These are phyloP conservation scores for Dalechampia spathulata DNA, from an alignment of 441 rosid genomes.

Conservation along the genomic window DNA sequence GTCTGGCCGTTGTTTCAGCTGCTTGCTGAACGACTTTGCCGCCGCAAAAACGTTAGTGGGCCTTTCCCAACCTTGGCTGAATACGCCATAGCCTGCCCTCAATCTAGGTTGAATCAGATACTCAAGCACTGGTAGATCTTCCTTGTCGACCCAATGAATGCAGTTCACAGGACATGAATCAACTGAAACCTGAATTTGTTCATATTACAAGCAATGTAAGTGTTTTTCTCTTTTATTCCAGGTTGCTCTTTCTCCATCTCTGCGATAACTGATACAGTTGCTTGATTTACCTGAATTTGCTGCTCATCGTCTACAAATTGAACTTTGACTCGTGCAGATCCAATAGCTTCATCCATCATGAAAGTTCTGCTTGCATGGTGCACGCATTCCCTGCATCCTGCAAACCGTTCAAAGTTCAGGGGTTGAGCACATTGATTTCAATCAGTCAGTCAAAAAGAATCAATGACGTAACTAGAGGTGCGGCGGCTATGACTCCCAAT, in stretches of 20 bases:
- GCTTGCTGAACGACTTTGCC: constrained; percentile 40
- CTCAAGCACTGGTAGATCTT: constrained; percentile 48
- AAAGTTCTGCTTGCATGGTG: constrained; percentile 55
- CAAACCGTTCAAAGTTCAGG: background rate
- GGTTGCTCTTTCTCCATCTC: background rate
- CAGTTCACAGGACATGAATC: constrained; percentile 66
- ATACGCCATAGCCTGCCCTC: constrained; percentile 45
- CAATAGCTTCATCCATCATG: constrained; percentile 36
- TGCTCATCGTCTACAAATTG: constrained; percentile 44
- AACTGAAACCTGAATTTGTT: constrained; percentile 50
- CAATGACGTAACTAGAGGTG: too few relatives aligned
- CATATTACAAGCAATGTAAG: too few relatives aligned
- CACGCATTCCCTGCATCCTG: constrained; percentile 64
- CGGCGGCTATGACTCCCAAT: too few relatives aligned
- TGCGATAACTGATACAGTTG: background rate
- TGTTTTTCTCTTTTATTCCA: too few relatives aligned
- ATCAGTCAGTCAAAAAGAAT: too few relatives aligned
- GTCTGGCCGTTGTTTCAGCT: constrained; percentile 26
- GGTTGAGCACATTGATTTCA: too few relatives aligned
- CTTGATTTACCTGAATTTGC: constrained; percentile 33
- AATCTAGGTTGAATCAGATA: constrained; percentile 40
- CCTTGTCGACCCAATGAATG: constrained; percentile 49
- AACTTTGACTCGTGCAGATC: constrained; percentile 49
- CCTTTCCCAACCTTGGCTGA: constrained; percentile 59
- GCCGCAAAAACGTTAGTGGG: constrained; percentile 47